Percentiles rank a stretch among this genome's conserved stretches.
Conservation (phyloP, 164 flowering plant species). For the Vitis rupestris region DNA sequence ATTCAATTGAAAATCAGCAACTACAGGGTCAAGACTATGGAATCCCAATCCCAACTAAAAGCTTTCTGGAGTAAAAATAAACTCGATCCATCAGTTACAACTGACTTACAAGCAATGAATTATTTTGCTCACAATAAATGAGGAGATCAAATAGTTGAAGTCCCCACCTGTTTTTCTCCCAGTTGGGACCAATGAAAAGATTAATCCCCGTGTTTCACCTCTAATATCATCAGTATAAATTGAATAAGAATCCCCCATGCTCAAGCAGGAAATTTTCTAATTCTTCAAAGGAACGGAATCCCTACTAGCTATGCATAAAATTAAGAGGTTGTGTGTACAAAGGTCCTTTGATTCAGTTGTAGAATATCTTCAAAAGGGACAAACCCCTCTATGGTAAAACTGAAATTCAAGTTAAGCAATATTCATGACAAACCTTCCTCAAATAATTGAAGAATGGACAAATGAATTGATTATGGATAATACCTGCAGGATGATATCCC, state of each 20-base stretch:
- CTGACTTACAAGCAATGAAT: background rate
- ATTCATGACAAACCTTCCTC: too few species aligned
- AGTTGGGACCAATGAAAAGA: background rate
- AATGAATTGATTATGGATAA: background rate
- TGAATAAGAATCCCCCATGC: background rate
- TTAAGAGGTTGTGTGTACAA: too few species aligned
- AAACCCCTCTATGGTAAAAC: too few species aligned
- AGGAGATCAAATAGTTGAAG: background rate
- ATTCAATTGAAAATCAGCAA: background rate
- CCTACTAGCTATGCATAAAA: background rate
- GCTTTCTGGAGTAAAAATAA: background rate
- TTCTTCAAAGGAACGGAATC: background rate
- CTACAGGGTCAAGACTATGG: background rate
- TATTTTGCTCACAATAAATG: background rate
- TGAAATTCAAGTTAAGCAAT: too few species aligned
- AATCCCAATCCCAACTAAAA: background rate
- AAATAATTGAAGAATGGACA: too few species aligned
- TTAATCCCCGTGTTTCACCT: background rate
- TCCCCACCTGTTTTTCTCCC: background rate
- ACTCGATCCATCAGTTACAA: too few species aligned
- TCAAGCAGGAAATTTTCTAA: background rate
- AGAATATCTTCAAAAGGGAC: too few species aligned
- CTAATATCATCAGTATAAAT: background rate
- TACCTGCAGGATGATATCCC: conserved; percentile 93
- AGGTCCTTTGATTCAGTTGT: too few species aligned